Conservation (phyloP, 1,284 basidiomycete genomes). For the Boletus calvinii region DNA sequence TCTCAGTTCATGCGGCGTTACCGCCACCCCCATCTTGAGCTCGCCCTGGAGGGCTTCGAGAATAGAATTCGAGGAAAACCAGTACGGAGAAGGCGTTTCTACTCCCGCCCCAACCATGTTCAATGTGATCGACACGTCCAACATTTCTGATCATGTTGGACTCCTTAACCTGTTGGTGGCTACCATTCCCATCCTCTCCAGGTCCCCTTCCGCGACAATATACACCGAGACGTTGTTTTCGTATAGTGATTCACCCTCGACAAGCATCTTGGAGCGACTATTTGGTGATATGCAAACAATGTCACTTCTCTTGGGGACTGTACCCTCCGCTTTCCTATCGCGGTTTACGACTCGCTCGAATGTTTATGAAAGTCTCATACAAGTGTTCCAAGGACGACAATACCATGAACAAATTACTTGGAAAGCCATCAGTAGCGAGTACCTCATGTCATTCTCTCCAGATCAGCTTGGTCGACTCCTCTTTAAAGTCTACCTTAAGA, state of each 20-base stretch:
- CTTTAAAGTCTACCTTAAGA: slow-evolving; percentile 45
- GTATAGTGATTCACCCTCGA: slow-evolving; percentile 25
- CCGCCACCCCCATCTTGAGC: slow-evolving; percentile 32
- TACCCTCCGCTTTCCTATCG: slow-evolving; percentile 42
- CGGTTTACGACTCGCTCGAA: slow-evolving; percentile 45
- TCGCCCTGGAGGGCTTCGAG: slow-evolving; percentile 38
- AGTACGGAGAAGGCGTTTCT: slow-evolving; percentile 31
- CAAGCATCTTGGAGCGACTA: slow-evolving; percentile 36
- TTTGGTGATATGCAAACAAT: slow-evolving; percentile 41
- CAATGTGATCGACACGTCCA: slow-evolving; percentile 56
- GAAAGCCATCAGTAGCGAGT: slow-evolving; percentile 33
- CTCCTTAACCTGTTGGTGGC: slow-evolving; percentile 48
- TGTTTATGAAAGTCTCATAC: slow-evolving; percentile 39
- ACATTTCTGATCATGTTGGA: slow-evolving; percentile 49
- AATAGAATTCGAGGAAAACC: slow-evolving; percentile 36
- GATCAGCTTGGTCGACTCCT: slow-evolving; percentile 42
- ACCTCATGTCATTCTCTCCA: slow-evolving; percentile 28
- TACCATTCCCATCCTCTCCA: slow-evolving; percentile 38
- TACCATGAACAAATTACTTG: slow-evolving; percentile 45
- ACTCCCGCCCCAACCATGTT: slow-evolving; percentile 41
- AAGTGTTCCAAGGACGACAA: slow-evolving; percentile 24
- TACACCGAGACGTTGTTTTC: slow-evolving; percentile 45
- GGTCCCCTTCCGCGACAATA: slow-evolving; percentile 33
- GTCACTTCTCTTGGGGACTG: slow-evolving; percentile 42
- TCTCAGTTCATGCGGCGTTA: slow-evolving; percentile 17